These are phyloP conservation scores for Syzygium aqueum DNA, from an alignment of 345 rosid species.

Conservation along the genomic window DNA sequence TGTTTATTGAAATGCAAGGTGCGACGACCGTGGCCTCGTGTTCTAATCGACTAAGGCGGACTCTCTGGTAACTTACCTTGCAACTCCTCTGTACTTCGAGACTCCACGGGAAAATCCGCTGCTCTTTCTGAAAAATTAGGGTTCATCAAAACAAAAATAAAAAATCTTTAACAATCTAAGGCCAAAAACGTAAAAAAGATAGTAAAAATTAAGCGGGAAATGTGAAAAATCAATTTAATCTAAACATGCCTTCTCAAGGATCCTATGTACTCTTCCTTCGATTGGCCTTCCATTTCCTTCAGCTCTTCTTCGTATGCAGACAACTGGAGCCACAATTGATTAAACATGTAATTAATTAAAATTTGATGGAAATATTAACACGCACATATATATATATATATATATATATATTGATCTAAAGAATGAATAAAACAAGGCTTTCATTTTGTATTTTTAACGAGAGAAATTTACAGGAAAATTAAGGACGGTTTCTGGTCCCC, in stretches of 20 bases:
- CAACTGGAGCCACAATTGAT: conserved; percentile 18
- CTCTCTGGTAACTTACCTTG: conserved; percentile 38
- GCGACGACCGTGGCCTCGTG: background rate
- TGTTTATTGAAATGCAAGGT: background rate
- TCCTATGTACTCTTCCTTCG: conserved; percentile 84
- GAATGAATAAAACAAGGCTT: background rate
- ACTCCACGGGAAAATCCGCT: conserved; percentile 97
- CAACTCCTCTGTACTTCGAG: conserved; percentile 92
- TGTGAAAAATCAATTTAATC: background rate
- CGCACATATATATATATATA: background rate
- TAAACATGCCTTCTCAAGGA: conserved; percentile 63
- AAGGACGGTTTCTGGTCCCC: conserved; percentile 84
- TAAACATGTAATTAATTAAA: background rate
- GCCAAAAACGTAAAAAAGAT: background rate
- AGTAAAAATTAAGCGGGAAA: background rate
- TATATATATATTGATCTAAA: background rate
- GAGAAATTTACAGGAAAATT: conserved; percentile 60
- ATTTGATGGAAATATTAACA: background rate
- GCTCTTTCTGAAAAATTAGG: conserved; percentile 49
- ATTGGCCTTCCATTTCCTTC: conserved; percentile 68
- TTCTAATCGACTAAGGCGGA: background rate
- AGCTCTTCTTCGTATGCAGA: conserved; percentile 48
- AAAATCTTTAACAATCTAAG: background rate
- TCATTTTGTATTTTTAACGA: background rate
- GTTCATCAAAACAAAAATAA: background rate